Evolutionary conservation across 2,329 filamentous ascomycete genomes (phyloP), one percentile per base, ranked within the genome.

Genomic region (Ceratocystis papillata): DNA sequence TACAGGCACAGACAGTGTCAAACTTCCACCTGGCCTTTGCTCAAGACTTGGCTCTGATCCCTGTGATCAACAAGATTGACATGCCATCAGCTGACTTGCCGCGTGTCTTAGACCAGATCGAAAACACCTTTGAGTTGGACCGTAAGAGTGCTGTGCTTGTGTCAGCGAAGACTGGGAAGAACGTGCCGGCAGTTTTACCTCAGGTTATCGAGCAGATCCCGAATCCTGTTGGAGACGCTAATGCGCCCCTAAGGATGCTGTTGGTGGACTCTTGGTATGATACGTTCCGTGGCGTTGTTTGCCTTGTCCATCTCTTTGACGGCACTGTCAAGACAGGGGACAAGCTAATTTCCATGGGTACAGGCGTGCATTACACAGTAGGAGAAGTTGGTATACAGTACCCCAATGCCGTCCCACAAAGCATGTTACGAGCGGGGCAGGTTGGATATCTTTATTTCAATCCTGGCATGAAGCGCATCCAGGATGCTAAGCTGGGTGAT

Each of bases 221-320:
- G 22, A 83, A 85, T 50, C 94, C 94, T 0, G 76, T 83, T 0
- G 94, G 94, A 3, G 86, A 94, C 71, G 77, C 81, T 64, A 80
- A 76, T 17, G 65, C 59, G 12, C 90, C 91, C 1, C 76, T 96
- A 66, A 86, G 89, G 67, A 82, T 97, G 76, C 79, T 99, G 61
- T 84, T 99, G 15, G 91, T 99, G 33, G 94, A 99, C 76, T 96
- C 92, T 25, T 99, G 94, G 94, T 99, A 99, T 74, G 92, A 96
- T 73, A 92, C 87, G 68, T 99, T 96, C 76, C 88, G 91, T 70
- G 94, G 94, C 12, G 94, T 99, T 45, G 88, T 97, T 64, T 81
- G 96, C 63, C 81, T 99, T 5, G 91, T 99, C 12, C 82, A 94
- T 10, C 80, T 99, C 20, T 99, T 99, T 71, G 91, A 97, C 70